Percentiles rank a stretch among this genome's conserved stretches.
Evolutionary conservation across 2,329 filamentous ascomycete genomes (phyloP).

Genomic region (Colletotrichum limetticola): DNA sequence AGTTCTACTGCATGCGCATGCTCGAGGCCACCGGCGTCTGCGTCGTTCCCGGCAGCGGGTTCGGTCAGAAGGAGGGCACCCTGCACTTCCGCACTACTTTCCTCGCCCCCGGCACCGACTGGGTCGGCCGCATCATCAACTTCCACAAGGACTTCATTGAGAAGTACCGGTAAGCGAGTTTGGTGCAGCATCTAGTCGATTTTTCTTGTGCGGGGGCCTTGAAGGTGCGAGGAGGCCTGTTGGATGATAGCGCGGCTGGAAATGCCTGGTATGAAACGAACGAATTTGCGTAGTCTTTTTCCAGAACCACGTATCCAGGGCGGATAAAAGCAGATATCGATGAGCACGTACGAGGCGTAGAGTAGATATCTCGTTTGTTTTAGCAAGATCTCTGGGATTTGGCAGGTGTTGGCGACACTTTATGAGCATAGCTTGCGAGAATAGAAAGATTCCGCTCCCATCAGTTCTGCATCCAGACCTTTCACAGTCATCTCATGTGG

Average conservation of each 20-base stretch:
- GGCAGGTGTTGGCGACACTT: background rate
- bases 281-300: background rate
- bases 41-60: slow-evolving; percentile 90
- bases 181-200: background rate
- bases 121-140: slow-evolving; percentile 86
- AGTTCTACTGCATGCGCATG: slow-evolving; percentile 92
- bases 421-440: slow-evolving; percentile 28
- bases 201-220: background rate
- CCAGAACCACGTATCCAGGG: background rate
- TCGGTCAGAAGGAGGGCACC: slow-evolving; percentile 91
- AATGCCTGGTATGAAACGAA: background rate
- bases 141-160: slow-evolving; percentile 95
- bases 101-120: slow-evolving; percentile 94
- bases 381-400: background rate
- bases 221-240: slow-evolving; percentile 6
- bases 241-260: slow-evolving; percentile 3
- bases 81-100: slow-evolving; percentile 98
- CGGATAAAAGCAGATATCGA: background rate
- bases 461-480: background rate
- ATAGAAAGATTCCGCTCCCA: slow-evolving; percentile 9
- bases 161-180: slow-evolving; percentile 67
- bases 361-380: background rate
- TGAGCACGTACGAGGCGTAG: background rate
- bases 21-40: slow-evolving; percentile 96
- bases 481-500: background rate